Conservation (phyloP, 148 eudicot genomes). For the Camellia lanceoleosa region DNA sequence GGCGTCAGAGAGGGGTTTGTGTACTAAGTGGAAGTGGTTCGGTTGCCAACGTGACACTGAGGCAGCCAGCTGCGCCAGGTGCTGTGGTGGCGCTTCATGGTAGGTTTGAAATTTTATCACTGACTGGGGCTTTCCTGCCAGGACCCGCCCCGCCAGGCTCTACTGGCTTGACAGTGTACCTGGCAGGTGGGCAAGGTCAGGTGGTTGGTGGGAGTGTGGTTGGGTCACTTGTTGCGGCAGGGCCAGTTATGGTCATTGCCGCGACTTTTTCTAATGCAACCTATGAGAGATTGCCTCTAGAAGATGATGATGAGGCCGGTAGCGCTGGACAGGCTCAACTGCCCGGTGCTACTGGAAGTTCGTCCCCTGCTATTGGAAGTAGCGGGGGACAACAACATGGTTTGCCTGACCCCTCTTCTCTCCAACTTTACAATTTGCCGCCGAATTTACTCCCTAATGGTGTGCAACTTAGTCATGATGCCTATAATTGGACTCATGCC, state of each 20-base stretch:
- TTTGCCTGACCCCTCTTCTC: constrained; percentile 27
- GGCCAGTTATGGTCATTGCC: constrained; percentile 49
- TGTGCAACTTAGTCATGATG: constrained; percentile 43
- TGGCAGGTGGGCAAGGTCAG: constrained; percentile 49
- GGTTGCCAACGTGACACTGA: constrained; percentile 44
- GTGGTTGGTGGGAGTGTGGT: constrained; percentile 49
- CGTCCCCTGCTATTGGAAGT: constrained; percentile 17
- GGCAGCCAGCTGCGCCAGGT: constrained; percentile 37
- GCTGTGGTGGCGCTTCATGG: constrained; percentile 47
- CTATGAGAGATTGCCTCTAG: constrained; percentile 47
- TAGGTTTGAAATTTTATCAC: constrained; percentile 51
- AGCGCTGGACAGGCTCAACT: constrained; percentile 12
- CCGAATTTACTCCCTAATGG: constrained; percentile 42
- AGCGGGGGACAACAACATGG: constrained; percentile 22
- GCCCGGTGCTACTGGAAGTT: constrained; percentile 11
- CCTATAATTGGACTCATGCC: constrained; percentile 38
- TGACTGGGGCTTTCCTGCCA: constrained; percentile 50
- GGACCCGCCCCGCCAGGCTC: constrained; percentile 48
- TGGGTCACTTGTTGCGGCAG: constrained; percentile 51
- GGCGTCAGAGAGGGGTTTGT: constrained; percentile 46
- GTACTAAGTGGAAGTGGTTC: constrained; percentile 47
- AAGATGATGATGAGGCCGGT: constrained; percentile 29
- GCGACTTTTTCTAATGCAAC: constrained; percentile 52
- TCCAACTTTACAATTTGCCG: constrained; percentile 35
- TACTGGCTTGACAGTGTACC: constrained; percentile 44